Base-by-base conservation (phyloP, 148 eudicot genomes). In the Drosera capensis region DNA sequence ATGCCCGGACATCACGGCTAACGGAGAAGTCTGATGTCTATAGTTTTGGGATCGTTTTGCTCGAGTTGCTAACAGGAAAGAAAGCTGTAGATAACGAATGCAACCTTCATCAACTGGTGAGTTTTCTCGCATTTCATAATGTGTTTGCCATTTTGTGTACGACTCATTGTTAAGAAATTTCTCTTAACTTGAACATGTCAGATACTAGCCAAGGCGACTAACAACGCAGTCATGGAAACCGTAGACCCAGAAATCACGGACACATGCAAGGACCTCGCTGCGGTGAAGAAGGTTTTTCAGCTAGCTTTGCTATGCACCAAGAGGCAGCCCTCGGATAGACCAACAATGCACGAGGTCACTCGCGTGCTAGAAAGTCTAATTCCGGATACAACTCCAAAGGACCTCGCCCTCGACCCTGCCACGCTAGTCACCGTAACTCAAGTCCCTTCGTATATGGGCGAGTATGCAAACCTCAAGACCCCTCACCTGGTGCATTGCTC, bases 21-120 rank as follows among this genome's bases (percentile, higher is more conserved):
- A 81, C 99, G 0, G 99, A 92, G 75, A 92, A 92, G 72, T 92
- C 99, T 14, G 99, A 92, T 65, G 94, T 92, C 6, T 92, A 92
- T 49, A 85, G 99, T 74, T 92, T 73, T 45, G 99, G 99, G 45
- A 64, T 92, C 42, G 99, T 92, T 38, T 63, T 92, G 22, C 74
- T 92, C 49, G 99, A 92, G 71, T 59, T 92, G 71, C 73, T 92
- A 24, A 92, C 99, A 0, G 86, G 99, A 57, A 66, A 79, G 59
- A 92, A 92, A 68, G 90, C 99, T 1, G 95, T 92, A 29, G 95
- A 92, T 46, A 71, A 79, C 54, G 99, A 92, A 52, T 92, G 72
- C 64, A 92, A 92, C 64, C 94, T 92, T 48, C 95, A 81, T 59
- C 85, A 92, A 53, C 68, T 92, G 90, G 99, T 92, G 3, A 66